phyloP scores from a whole-genome alignment of 1,139 yeast species.

The Yamadazyma dushanensis region DNA sequence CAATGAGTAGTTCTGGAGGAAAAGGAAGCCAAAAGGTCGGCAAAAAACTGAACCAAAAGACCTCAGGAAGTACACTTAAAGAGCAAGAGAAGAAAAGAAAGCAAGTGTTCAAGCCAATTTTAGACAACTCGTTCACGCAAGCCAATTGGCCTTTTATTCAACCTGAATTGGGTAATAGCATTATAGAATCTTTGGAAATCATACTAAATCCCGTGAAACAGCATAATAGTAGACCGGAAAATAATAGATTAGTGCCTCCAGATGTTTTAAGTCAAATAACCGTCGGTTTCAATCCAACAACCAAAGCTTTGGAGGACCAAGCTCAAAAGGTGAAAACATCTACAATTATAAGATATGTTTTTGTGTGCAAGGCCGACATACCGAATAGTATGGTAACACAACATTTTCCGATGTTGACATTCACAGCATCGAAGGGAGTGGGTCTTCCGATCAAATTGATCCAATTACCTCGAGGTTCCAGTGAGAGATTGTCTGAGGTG shows the following conservation, averaged over 20 bases:
- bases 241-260: slow-evolving; percentile 16
- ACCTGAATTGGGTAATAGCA: slow-evolving; percentile 33
- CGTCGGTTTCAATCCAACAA: slow-evolving; percentile 58
- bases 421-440: slow-evolving; percentile 38
- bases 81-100: slow-evolving; percentile 45
- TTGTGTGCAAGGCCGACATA: slow-evolving; percentile 57
- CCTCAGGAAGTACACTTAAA: slow-evolving; percentile 32
- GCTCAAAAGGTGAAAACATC: slow-evolving; percentile 22
- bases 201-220: slow-evolving; percentile 38
- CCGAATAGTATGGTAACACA: slow-evolving; percentile 46
- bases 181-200: slow-evolving; percentile 41
- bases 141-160: slow-evolving; percentile 55
- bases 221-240: slow-evolving; percentile 19
- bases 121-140: slow-evolving; percentile 59
- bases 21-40: not conserved
- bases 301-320: slow-evolving; percentile 49
- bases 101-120: slow-evolving; percentile 59
- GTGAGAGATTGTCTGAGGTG: slow-evolving; percentile 32
- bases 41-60: slow-evolving; percentile 4
- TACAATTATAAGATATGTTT: slow-evolving; percentile 37
- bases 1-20: not conserved
- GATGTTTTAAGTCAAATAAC: slow-evolving; percentile 20
- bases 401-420: slow-evolving; percentile 54
- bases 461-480: slow-evolving; percentile 53
- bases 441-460: slow-evolving; percentile 42